A percentile compares a stretch with the other conserved stretches of the same genome.
Conservation (phyloP, 2,329 filamentous ascomycete genomes). For the Dryadomyces sulphureus region DNA sequence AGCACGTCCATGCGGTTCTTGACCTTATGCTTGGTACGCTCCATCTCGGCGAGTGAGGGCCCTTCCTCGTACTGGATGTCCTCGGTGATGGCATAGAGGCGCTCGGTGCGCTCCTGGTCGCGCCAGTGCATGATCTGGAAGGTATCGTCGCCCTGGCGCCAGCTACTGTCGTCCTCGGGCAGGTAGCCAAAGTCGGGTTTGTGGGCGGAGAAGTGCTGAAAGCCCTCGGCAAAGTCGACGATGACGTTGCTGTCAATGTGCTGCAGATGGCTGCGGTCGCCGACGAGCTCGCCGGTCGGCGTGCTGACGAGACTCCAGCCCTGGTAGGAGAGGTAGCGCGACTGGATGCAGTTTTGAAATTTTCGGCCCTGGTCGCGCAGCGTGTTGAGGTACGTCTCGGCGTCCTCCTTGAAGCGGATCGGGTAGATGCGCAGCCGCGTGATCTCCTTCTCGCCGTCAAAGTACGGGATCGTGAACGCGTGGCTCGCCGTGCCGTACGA, state of each 20-base stretch:
- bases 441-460: conserved; percentile 23
- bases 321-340: conserved; percentile 23
- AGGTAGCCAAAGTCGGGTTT: conserved; percentile 1
- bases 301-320: conserved; percentile 20
- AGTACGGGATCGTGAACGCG: conserved; percentile 21
- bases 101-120: conserved; percentile 1
- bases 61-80: conserved; percentile 5
- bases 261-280: conserved; percentile 6
- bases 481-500: conserved; percentile 22
- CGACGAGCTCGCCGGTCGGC: conserved; percentile 20
- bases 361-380: background rate
- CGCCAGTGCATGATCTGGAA: background rate
- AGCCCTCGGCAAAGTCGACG: conserved; percentile 13
- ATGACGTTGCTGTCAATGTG: conserved; percentile 14
- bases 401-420: conserved; percentile 19
- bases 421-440: conserved; percentile 23
- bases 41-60: background rate
- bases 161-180: background rate
- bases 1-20: conserved; percentile 6
- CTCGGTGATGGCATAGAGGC: conserved; percentile 3
- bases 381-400: background rate
- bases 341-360: conserved; percentile 16
- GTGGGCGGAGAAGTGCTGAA: conserved; percentile 7
- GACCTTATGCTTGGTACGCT: background rate
- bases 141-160: background rate